Conservation (phyloP, 2,329 filamentous ascomycete species). For the Sporothrix mexicana region DNA sequence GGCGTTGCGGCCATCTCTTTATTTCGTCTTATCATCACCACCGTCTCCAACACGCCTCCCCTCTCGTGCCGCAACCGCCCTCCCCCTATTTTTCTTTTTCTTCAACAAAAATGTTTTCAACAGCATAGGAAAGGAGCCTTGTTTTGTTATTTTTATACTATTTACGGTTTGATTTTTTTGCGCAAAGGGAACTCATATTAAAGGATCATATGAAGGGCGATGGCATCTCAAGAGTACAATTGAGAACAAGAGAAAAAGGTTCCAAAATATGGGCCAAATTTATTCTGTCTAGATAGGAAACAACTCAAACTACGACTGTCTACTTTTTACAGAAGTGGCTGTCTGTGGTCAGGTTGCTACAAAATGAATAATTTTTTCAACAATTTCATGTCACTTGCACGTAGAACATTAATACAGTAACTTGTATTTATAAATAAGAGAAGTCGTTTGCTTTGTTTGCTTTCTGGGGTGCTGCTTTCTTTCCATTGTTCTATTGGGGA, state of each 20-base stretch:
- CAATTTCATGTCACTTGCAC: neutral
- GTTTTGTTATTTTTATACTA: slow-evolving; percentile 13
- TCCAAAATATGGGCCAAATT: neutral
- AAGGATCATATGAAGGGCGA: slow-evolving; percentile 23
- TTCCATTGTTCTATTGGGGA: neutral
- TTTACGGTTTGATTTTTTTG: slow-evolving; percentile 15
- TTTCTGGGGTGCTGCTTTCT: no score
- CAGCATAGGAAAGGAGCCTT: slow-evolving; percentile 41
- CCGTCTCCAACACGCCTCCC: neutral
- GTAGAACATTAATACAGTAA: neutral
- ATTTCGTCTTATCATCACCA: neutral
- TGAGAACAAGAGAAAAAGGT: neutral
- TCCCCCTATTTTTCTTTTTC: slow-evolving; percentile 32
- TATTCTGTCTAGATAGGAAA: slow-evolving; percentile 19
- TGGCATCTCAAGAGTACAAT: neutral
- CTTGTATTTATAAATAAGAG: neutral
- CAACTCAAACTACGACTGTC: neutral
- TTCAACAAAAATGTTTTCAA: slow-evolving; percentile 42
- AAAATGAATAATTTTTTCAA: slow-evolving; percentile 31
- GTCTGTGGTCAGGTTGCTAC: neutral
- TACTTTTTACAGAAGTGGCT: no score
- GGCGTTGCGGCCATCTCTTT: slow-evolving; percentile 20
- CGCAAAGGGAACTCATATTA: slow-evolving; percentile 23
- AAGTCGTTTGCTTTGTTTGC: no score
- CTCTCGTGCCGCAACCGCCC: neutral